Base-by-base conservation (phyloP, 371 early-diverging fungal genomes). In the Mucor racemosus region DNA sequence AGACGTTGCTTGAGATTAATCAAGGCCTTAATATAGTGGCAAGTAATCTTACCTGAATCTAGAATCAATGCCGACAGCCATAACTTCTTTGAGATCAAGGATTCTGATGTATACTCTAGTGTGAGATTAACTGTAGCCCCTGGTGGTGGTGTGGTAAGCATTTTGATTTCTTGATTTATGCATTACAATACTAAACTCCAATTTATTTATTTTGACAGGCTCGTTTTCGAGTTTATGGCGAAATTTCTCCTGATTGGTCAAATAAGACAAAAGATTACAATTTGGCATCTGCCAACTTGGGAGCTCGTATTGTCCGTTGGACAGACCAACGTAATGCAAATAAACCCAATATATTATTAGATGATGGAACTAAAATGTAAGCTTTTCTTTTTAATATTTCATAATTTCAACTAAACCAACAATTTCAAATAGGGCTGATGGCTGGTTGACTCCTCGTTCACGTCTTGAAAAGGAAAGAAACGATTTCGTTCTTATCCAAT, bases 181-280 rank as follows among this genome's bases (percentile, higher is more conserved):
- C 0, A 21, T 46, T 46, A 9, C 9, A 9, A 19, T 6, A n/a
- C 1, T 17, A 21, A 26, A 1, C 26, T 26, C 26, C 26, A 1
- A 3, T 26, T 26, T 19, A 35, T 35, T 17, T 36, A n/a, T 26
- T 39, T 40, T 57, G 21, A 55, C 58, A 86, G 86, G 85, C 86
- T 35, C 89, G 95, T 17, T 85, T 94, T 61, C 86, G 95, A 26
- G 88, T 87, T 39, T 92, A 88, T 73, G 95, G 95, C 3, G 78
- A 78, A 13, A 87, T 94, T 48, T 72, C 74, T 21, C 87, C 90
- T 48, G 75, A 81, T 54, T 84, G 83, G 80, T 75, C 83, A 5
- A 34, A 62, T 5, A 35, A 42, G 44, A 64, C 64, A 48, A 62
- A 71, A n/a, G 83, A 84, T 14, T 65, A 82, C 36, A 94, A 95